Percentiles rank a stretch among this genome's conserved stretches.
Conservation (phyloP, 1,139 yeast species). For the Candida sp. region DNA sequence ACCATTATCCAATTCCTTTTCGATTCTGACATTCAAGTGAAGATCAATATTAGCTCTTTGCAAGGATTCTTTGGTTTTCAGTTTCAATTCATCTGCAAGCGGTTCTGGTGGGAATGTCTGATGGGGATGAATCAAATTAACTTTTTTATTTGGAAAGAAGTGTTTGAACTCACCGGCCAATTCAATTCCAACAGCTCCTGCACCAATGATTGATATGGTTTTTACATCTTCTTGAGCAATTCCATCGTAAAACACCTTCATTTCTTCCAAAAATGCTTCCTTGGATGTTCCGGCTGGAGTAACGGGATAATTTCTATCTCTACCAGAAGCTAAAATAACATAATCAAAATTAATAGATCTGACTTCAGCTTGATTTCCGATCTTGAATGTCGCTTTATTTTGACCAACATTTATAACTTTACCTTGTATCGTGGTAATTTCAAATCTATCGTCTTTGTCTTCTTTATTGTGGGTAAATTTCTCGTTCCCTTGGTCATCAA, state of each 20-base stretch:
- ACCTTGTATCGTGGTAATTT: conserved; percentile 38
- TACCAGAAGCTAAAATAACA: conserved; percentile 47
- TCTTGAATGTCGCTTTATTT: conserved; percentile 19
- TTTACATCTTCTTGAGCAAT: conserved; percentile 14
- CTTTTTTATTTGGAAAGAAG: conserved; percentile 29
- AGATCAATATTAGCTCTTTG: conserved; percentile 17
- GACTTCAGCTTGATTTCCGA: conserved; percentile 12
- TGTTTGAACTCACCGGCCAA: conserved; percentile 44
- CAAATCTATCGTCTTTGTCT: conserved; percentile 7
- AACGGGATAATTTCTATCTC: conserved; percentile 53
- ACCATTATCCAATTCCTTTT: conserved; percentile 21
- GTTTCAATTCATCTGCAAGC: conserved; percentile 27
- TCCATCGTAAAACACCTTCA: conserved; percentile 24
- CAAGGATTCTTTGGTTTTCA: conserved; percentile 22
- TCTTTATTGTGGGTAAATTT: background rate
- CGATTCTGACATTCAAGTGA: conserved; percentile 22
- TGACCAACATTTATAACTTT: conserved; percentile 28
- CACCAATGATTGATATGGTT: conserved; percentile 39
- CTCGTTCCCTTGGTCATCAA: background rate
- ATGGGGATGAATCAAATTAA: conserved; percentile 41
- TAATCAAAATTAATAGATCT: conserved; percentile 44
- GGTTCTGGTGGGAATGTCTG: conserved; percentile 39
- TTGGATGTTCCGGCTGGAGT: conserved; percentile 40
- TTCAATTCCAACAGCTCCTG: conserved; percentile 52
- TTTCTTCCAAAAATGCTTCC: conserved; percentile 27